These are phyloP conservation scores for Periconia digitata DNA, from an alignment of 2,329 filamentous ascomycete genomes.

Conservation along the genomic window DNA sequence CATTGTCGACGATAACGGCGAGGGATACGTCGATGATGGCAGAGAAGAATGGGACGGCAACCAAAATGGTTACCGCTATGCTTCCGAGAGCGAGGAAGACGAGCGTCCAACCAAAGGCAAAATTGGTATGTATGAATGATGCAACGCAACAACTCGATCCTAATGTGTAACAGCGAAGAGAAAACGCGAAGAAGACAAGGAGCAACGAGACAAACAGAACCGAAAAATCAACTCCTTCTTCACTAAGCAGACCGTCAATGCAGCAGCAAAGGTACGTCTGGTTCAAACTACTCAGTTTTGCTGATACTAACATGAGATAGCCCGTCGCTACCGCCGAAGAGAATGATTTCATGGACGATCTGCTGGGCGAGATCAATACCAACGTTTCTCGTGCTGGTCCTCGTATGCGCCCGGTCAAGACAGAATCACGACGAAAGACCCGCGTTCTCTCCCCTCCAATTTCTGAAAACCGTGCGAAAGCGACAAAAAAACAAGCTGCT, in stretches of 20 bases:
- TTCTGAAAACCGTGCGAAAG: conserved; percentile 45
- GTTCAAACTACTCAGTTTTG: background rate
- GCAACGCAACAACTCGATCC: conserved; percentile 3
- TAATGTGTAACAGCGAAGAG: conserved; percentile 67
- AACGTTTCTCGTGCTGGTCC: conserved; percentile 62
- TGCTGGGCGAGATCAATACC: conserved; percentile 85
- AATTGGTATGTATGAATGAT: conserved; percentile 48
- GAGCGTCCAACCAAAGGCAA: conserved; percentile 61
- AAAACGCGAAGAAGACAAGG: conserved; percentile 82
- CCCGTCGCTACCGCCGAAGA: conserved; percentile 81
- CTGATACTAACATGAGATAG: conserved; percentile 48
- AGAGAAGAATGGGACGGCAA: conserved; percentile 71
- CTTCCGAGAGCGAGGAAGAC: conserved; percentile 68
- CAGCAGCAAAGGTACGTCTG: conserved; percentile 70
- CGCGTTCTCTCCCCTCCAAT: conserved; percentile 77
- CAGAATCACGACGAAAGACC: conserved; percentile 74
- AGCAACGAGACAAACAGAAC: conserved; percentile 64
- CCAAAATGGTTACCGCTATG: conserved; percentile 68
- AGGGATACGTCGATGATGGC: conserved; percentile 94
- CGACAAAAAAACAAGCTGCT: conserved; percentile 20
- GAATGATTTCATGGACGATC: conserved; percentile 79
- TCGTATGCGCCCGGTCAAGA: conserved; percentile 67
- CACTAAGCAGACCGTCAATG: conserved; percentile 72
- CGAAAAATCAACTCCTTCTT: conserved; percentile 86
- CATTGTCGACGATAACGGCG: conserved; percentile 96